Percentiles rank a stretch among this genome's conserved stretches.
phyloP scores from a whole-genome alignment of 257 asterid genomes.

The Gentiana dahurica region DNA sequence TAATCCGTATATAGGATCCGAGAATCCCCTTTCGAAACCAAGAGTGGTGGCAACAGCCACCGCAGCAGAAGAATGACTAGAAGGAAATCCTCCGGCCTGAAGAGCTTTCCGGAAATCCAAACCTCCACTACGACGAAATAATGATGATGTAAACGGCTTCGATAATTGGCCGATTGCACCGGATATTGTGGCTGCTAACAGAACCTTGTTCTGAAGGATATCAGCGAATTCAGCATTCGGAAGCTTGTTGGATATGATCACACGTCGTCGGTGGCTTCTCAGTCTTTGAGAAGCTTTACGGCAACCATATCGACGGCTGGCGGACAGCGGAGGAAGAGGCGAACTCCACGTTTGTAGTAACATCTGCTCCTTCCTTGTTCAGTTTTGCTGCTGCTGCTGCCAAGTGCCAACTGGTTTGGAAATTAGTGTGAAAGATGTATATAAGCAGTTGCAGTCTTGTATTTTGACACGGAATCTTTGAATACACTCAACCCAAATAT shows the following conservation, averaged over 20 bases:
- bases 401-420: too few relatives aligned
- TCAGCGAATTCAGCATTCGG: slow-evolving; percentile 7
- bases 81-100: slow-evolving; percentile 87
- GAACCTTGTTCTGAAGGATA: slow-evolving; percentile 22
- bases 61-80: slow-evolving; percentile 86
- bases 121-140: slow-evolving; percentile 37
- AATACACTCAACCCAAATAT: too few relatives aligned
- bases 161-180: slow-evolving; percentile 74
- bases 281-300: background rate
- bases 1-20: slow-evolving; percentile 71
- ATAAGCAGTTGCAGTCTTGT: too few relatives aligned
- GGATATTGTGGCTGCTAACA: slow-evolving; percentile 63
- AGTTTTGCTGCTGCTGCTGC: background rate
- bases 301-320: background rate
- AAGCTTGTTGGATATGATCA: background rate
- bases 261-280: background rate
- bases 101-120: slow-evolving; percentile 41
- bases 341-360: slow-evolving; percentile 6
- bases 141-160: slow-evolving; percentile 61
- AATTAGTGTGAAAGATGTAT: too few relatives aligned
- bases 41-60: slow-evolving; percentile 82
- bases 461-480: too few relatives aligned
- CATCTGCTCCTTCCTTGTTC: slow-evolving; percentile 1
- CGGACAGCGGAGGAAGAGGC: background rate
- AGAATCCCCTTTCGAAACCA: slow-evolving; percentile 80